These are phyloP conservation scores for Euphorbia lathyris DNA, from an alignment of 345 rosid genomes.

Conservation along the genomic window DNA sequence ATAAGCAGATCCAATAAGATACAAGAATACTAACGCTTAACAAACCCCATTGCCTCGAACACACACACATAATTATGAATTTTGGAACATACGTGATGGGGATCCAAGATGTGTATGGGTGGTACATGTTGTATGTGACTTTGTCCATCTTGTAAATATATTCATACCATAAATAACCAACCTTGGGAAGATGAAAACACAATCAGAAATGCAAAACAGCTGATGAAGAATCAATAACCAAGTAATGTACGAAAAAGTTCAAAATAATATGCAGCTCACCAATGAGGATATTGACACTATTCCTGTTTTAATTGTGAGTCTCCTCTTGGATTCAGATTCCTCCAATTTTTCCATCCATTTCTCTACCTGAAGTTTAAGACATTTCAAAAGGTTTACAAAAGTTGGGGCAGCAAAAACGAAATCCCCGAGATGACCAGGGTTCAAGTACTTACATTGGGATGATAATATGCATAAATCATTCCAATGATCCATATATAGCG, in stretches of 20 bases:
- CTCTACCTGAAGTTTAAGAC: slow-evolving; percentile 61
- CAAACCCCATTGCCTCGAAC: background rate
- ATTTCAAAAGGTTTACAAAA: slow-evolving; percentile 12
- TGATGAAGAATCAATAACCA: slow-evolving; percentile 10
- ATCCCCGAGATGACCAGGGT: slow-evolving; percentile 4
- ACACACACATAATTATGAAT: background rate
- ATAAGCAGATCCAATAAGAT: slow-evolving; percentile 22
- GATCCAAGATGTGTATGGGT: slow-evolving; percentile 98
- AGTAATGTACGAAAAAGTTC: background rate
- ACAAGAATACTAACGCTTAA: slow-evolving; percentile 1
- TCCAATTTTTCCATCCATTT: slow-evolving; percentile 98
- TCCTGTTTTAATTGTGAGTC: slow-evolving; percentile 55
- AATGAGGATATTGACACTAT: slow-evolving; percentile 45
- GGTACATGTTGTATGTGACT: slow-evolving; percentile 85
- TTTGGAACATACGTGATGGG: slow-evolving; percentile 78
- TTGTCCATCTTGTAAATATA: slow-evolving; percentile 87
- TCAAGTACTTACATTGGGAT: slow-evolving; percentile 66
- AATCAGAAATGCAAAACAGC: slow-evolving; percentile 2
- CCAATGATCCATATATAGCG: slow-evolving; percentile 97
- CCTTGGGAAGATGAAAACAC: slow-evolving; percentile 41
- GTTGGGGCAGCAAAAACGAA: slow-evolving; percentile 13
- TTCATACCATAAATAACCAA: slow-evolving; percentile 93
- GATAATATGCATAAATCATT: slow-evolving; percentile 92
- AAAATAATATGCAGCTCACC: slow-evolving; percentile 47
- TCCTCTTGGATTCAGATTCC: slow-evolving; percentile 76